Base-by-base conservation (phyloP, 2,329 filamentous ascomycete genomes). In the Teratosphaeria viscida region DNA sequence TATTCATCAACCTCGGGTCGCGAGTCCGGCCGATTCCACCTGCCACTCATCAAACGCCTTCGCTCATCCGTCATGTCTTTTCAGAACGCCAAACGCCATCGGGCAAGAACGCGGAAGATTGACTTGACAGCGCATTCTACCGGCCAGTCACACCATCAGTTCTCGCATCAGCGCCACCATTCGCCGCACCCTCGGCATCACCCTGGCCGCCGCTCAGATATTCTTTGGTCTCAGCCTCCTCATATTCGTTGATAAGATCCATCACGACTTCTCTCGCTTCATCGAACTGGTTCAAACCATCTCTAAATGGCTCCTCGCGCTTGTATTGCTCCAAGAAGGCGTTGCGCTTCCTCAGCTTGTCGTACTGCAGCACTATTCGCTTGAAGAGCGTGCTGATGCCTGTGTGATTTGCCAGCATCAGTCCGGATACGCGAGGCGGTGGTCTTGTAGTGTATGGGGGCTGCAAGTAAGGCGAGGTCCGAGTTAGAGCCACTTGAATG, bases 351-450 rank as follows among this genome's bases (percentile, higher is more conserved):
- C 94, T 84, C 80, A 99, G 88, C 29, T 89, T 87, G 68, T 96
- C 92, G 75, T 97, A 99, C 72, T 95, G 92, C 63, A 85, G 83
- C 14, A 96, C 83, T 63, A 97, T 96, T 53, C 92, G 85, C 74
- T 95, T 96, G 80, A 99, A 99, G 10, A 99, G 82, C 77, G 94
- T 96, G 54, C 92, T 90, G 67, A 99, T 95, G 64, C 92, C 95
- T 0, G 94, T 99, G 73, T 99, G 94, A 72, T 99, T 99, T 12
- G 94, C 94, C 61, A 99, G 79, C 94, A 99, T 99, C 60, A 99
- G 82, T 2, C 94, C 94, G 65, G 90, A 96, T 58, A 99, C 94
- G 55, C 94, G 87, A 0, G 72, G 72, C 72, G 96, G 91, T 66
- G 89, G 90, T 78, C 94, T 95, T 54, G 90, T 87, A 47, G 96